These are phyloP conservation scores for Solanum pimpinellifolium DNA, from an alignment of 257 asterid species.

Conservation along the genomic window DNA sequence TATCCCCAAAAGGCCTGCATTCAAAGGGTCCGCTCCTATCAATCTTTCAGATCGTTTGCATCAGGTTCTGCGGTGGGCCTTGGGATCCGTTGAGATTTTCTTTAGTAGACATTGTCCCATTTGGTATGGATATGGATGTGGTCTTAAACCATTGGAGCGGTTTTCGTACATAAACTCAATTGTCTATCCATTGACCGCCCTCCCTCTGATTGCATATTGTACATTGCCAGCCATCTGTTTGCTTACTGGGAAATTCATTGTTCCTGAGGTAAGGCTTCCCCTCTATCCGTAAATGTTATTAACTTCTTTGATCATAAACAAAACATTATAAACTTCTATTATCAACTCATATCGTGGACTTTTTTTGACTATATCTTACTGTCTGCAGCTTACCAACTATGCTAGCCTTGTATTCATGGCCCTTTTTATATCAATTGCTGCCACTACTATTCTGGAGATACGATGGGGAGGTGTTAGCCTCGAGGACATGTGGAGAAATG, in stretches of 20 bases:
- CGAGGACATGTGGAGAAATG: slow-evolving; percentile 61
- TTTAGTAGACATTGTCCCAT: slow-evolving; percentile 28
- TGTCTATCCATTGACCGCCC: slow-evolving; percentile 23
- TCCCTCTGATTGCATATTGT: slow-evolving; percentile 24
- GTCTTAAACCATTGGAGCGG: slow-evolving; percentile 22
- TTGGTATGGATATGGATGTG: slow-evolving; percentile 29
- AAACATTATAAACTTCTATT: neutral
- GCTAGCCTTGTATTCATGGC: slow-evolving; percentile 56
- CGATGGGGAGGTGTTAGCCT: slow-evolving; percentile 53
- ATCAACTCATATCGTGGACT: neutral
- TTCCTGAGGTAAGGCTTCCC: slow-evolving; percentile 18
- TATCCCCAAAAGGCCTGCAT: slow-evolving; percentile 24
- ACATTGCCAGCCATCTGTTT: slow-evolving; percentile 30
- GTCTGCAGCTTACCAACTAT: slow-evolving; percentile 45
- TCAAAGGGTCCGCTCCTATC: slow-evolving; percentile 29
- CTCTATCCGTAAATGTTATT: neutral
- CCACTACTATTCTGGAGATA: slow-evolving; percentile 41
- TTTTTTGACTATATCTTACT: neutral
- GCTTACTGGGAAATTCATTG: slow-evolving; percentile 24
- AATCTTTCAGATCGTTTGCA: slow-evolving; percentile 28
- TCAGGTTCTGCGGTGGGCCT: slow-evolving; percentile 32
- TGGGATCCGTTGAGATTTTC: slow-evolving; percentile 28
- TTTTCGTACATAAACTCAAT: slow-evolving; percentile 22
- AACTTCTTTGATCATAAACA: neutral
- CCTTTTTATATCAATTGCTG: slow-evolving; percentile 47